Evolutionary conservation across 441 rosid species (phyloP).

Genomic region (Mallotus japonicus): DNA sequence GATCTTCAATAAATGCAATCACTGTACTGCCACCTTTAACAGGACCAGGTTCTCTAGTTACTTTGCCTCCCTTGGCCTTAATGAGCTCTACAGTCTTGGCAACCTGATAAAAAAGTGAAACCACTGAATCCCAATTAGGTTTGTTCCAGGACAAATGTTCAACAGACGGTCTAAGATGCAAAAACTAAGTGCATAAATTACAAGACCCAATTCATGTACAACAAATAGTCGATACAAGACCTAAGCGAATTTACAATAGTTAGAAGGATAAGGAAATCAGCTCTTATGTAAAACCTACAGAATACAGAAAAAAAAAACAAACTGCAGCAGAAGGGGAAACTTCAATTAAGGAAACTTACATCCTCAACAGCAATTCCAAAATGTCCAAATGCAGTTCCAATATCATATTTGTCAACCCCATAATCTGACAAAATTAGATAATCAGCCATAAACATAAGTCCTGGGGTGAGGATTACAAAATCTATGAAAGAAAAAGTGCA

Average conservation of each 20-base stretch:
- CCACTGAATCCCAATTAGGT: slow-evolving; percentile 5
- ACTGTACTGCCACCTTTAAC: slow-evolving; percentile 85
- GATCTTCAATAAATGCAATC: slow-evolving; percentile 90
- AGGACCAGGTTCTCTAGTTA: slow-evolving; percentile 84
- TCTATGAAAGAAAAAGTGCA: background rate
- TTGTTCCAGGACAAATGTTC: background rate
- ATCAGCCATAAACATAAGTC: background rate
- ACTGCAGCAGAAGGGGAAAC: background rate
- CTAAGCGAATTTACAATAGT: background rate
- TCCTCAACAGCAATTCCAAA: slow-evolving; percentile 85
- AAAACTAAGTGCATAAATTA: slow-evolving; percentile 4
- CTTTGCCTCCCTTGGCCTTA: slow-evolving; percentile 93
- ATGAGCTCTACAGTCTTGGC: slow-evolving; percentile 74
- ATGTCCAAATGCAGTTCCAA: slow-evolving; percentile 90
- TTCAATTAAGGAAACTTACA: slow-evolving; percentile 46
- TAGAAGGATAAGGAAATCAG: background rate
- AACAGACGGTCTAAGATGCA: background rate
- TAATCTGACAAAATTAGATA: slow-evolving; percentile 51
- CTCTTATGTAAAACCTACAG: background rate
- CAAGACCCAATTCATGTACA: slow-evolving; percentile 9
- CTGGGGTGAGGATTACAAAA: background rate
- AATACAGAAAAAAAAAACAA: background rate
- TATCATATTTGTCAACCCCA: slow-evolving; percentile 86
- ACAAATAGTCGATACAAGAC: background rate
- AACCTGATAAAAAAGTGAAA: slow-evolving; percentile 43